A percentile compares a stretch with the other conserved stretches of the same genome.
Evolutionary conservation across 1,284 basidiomycete species (phyloP).

Genomic region (Singerocomus inundabilis): DNA sequence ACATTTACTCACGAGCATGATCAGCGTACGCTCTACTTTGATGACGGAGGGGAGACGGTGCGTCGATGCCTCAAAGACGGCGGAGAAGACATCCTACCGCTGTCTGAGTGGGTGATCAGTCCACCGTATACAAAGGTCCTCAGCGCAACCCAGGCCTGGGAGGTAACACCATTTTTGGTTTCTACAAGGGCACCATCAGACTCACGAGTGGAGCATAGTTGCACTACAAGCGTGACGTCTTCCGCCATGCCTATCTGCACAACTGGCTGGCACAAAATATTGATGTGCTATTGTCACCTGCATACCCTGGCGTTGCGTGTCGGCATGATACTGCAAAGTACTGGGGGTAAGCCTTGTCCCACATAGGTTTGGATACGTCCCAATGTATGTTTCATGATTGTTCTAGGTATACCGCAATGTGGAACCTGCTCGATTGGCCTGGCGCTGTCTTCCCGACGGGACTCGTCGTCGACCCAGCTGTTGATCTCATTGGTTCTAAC

Average conservation of each 20-base stretch:
- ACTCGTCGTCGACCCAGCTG: slow-evolving; percentile 21
- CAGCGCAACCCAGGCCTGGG: slow-evolving; percentile 29
- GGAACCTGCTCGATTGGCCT: slow-evolving; percentile 31
- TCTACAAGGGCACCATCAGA: neutral
- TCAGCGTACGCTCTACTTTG: slow-evolving; percentile 25
- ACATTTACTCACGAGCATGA: neutral
- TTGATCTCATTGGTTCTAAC: slow-evolving; percentile 15
- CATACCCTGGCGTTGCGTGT: slow-evolving; percentile 25
- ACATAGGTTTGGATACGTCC: neutral
- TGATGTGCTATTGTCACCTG: slow-evolving; percentile 35
- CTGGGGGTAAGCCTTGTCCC: slow-evolving; percentile 30
- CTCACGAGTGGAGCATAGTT: slow-evolving; percentile 19
- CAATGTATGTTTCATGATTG: neutral
- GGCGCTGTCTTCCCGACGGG: slow-evolving; percentile 32
- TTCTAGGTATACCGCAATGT: slow-evolving; percentile 24
- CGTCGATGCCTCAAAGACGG: slow-evolving; percentile 22
- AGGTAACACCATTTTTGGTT: slow-evolving; percentile 20
- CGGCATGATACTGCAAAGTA: slow-evolving; percentile 32
- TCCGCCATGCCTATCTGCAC: slow-evolving; percentile 27
- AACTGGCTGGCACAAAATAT: slow-evolving; percentile 29
- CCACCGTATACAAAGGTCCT: slow-evolving; percentile 26
- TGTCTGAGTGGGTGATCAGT: slow-evolving; percentile 33
- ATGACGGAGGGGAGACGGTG: slow-evolving; percentile 26
- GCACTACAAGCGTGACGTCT: slow-evolving; percentile 25
- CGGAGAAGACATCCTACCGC: slow-evolving; percentile 32